Evolutionary conservation across 495 filamentous ascomycete genomes (phyloP).

Genomic region (Xeromyces bisporus): DNA sequence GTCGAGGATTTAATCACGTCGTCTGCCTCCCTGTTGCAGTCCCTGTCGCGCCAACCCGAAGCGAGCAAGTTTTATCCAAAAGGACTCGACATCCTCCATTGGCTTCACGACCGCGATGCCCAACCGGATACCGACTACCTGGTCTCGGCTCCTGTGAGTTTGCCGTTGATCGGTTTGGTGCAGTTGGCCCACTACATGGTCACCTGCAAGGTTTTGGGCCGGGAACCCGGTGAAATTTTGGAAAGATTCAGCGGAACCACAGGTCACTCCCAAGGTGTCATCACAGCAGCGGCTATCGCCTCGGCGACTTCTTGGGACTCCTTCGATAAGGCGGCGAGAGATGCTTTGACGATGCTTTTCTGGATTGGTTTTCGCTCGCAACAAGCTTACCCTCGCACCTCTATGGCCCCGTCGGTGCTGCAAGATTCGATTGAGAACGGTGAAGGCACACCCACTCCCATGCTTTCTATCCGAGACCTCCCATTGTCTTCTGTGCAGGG

Average conservation of each 20-base stretch:
- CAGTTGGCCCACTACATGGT: conserved; percentile 90
- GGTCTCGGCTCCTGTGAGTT: conserved; percentile 89
- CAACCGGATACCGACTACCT: conserved; percentile 93
- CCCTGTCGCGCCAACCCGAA: conserved; percentile 66
- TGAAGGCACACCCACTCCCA: conserved; percentile 86
- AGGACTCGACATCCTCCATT: conserved; percentile 81
- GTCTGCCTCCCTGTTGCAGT: conserved; percentile 66
- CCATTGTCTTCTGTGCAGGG: conserved; percentile 70
- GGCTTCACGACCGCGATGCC: conserved; percentile 71
- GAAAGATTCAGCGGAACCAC: conserved; percentile 74
- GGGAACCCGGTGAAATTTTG: conserved; percentile 68
- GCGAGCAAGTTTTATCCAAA: conserved; percentile 93
- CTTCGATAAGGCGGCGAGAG: conserved; percentile 57
- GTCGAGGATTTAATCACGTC: conserved; percentile 66
- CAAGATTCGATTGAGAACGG: conserved; percentile 89
- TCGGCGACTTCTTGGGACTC: conserved; percentile 79
- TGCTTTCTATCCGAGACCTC: conserved; percentile 93
- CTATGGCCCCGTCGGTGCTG: conserved; percentile 76
- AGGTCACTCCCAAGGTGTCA: conserved; percentile 91
- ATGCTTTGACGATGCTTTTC: conserved; percentile 86
- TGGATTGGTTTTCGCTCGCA: conserved; percentile 99
- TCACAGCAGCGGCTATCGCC: conserved; percentile 84
- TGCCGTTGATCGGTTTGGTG: conserved; percentile 89
- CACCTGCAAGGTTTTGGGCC: conserved; percentile 75
- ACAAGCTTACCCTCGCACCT: conserved; percentile 89